Base-by-base conservation (phyloP, 2,329 filamentous ascomycete genomes). In the Cercospora sp. region DNA sequence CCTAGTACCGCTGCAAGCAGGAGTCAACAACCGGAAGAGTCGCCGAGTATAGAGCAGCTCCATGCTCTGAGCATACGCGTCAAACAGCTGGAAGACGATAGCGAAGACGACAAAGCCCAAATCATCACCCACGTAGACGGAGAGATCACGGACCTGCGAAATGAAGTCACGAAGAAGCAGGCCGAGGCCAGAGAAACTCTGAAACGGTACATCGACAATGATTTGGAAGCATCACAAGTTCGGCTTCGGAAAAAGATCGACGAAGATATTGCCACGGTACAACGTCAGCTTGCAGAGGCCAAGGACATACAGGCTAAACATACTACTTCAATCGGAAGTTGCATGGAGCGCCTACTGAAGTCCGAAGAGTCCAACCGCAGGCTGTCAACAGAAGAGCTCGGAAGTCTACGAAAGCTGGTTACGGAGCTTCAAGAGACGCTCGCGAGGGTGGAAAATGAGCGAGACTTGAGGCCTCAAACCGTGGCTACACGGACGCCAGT, bases 281-380 rank as follows among this genome's bases (percentile, higher is more conserved):
- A 58, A 8, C 18, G n/a, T 20, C 16, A 58, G 8, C 31, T 65
- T 12, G 48, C 16, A 42, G 58, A 67, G 13, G 58, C 28, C 18
- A 65, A 31, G 23, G 58, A 39, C 2, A 18, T 63, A 13, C 66
- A 39, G 20, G 26, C 45, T 28, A 36, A 65, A 26, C 58, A 63
- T 31, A 48, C 63, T 18, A 16, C 23, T 16, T 57, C 62, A 16
- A 36, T 68, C 48, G 62, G 59, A 26, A 60, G 53, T 28, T 65
- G 33, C 33, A 33, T 68, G 20, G 59, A 63, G 20, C 66, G 66
- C 9, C 20, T 65, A 18, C 23, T 31, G 18, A 63, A 31, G 42
- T 13, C 55, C 23, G 63, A 68, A 59, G 39, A 30, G 23, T n/a
- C n/a, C 23, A 31, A n/a, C 23, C n/a, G n/a, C 12, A n/a, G 7